Conservation (phyloP, 164 flowering plant species). For the Protea cynaroides region DNA sequence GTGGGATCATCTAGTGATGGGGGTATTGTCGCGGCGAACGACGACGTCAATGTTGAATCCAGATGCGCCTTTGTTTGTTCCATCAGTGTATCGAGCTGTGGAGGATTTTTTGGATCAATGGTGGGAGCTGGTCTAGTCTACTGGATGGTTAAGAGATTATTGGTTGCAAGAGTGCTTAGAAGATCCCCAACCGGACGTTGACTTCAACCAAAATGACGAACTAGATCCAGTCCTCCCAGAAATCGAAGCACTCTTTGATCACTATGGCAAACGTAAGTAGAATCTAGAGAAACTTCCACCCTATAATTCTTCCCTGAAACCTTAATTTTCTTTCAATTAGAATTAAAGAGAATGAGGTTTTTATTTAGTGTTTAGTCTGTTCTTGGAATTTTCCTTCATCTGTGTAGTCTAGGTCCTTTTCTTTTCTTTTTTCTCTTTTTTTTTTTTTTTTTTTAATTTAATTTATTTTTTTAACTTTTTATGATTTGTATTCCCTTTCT, state of each 20-base stretch:
- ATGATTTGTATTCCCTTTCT: too few relatives aligned
- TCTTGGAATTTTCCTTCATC: not conserved
- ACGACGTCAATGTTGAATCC: conserved; percentile 70
- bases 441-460: too few relatives aligned
- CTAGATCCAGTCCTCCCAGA: conserved; percentile 36
- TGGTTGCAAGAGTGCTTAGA: conserved; percentile 77
- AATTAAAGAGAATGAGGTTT: too few relatives aligned
- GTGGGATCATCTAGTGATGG: conserved; percentile 85
- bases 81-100: conserved; percentile 59
- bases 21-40: conserved; percentile 22
- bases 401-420: too few relatives aligned
- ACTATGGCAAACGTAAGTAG: conserved; percentile 22
- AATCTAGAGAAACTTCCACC: not conserved
- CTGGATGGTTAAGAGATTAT: conserved; percentile 84
- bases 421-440: too few relatives aligned
- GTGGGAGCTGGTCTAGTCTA: conserved; percentile 80
- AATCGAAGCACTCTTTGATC: too few relatives aligned
- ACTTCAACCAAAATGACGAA: conserved; percentile 22
- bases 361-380: not conserved
- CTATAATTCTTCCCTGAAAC: not conserved
- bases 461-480: too few relatives aligned
- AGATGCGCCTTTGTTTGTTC: conserved; percentile 76
- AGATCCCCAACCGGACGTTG: conserved; percentile 38
- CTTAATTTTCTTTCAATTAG: too few relatives aligned
- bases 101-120: conserved; percentile 86